Evolutionary conservation across 2,329 filamentous ascomycete species (phyloP), one percentile per base, ranked within the genome.

Genomic region (Periconia sp.): DNA sequence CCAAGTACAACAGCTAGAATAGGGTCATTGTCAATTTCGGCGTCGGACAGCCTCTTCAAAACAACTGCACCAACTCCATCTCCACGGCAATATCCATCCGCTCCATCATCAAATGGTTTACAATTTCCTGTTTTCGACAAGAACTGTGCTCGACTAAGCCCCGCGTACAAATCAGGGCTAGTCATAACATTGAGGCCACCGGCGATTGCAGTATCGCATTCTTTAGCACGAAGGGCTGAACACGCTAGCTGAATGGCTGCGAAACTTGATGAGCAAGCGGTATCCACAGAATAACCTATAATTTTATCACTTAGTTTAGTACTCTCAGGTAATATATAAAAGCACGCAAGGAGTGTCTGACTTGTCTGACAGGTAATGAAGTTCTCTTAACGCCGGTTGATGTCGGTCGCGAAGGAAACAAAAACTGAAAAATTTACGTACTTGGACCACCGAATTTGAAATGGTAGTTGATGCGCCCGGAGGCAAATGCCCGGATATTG

Each of bases 401-500:
- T 27, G 23, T 27, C 23, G 23, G 8, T 27, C 23, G 23, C 23
- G 8, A 5, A 27, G 8, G 23, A 27, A 27, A 27, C 23, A 27
- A 27, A 27, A 8, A 27, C 23, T 27, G 23, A 8, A 27, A 27
- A 27, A 27, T 27, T 27, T 37, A n/a, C 33, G 5, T 37, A 47
- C 79, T 81, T 0, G 81, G 81, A 2, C 73, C 71, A 47, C 57
- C 57, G n/a, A 74, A 63, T 43, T 72, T 62, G 40, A 73, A 62
- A 50, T 60, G 60, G 44, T 66, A 70, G 49, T 79, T 80, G 55
- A 81, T 75, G 3, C 82, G 76, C 0, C 81, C 82, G 0, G 79
- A 77, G 0, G 71, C 76, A 52, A 85, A 85, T 0, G 81, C 82
- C 18, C 82, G 71, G 10, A 72, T 71, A 23, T 76, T 76, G n/a